phyloP scores from a whole-genome alignment of 2,329 filamentous ascomycete genomes.

The Simplicillium aogashimaense region DNA sequence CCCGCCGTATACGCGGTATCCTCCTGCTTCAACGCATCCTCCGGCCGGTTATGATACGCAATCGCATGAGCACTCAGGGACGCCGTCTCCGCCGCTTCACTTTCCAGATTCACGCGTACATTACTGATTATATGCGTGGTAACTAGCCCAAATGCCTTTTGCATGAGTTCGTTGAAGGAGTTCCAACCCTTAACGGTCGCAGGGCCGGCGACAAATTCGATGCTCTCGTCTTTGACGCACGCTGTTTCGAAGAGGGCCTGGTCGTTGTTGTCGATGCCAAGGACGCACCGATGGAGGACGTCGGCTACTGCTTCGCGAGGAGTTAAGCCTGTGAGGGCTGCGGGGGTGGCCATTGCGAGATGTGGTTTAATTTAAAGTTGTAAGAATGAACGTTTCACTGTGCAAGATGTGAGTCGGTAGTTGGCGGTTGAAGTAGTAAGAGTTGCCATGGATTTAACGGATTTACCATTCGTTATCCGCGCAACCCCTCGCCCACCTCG shows the following conservation, averaged over 20 bases:
- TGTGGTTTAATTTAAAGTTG: too few relatives aligned
- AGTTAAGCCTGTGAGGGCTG: not conserved
- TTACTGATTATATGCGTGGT: slow-evolving; percentile 21
- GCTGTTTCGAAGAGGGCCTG: slow-evolving; percentile 1
- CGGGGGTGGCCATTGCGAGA: too few relatives aligned
- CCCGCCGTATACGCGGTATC: slow-evolving; percentile 14
- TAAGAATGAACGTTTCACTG: too few relatives aligned
- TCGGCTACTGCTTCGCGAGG: slow-evolving; percentile 4
- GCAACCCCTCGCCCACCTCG: too few relatives aligned
- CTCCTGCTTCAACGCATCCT: slow-evolving; percentile 14
- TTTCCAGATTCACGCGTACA: slow-evolving; percentile 15
- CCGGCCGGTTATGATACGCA: slow-evolving; percentile 17
- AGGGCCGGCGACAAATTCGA: too few relatives aligned
- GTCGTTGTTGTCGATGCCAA: slow-evolving; percentile 4
- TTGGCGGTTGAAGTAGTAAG: too few relatives aligned
- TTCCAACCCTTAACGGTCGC: too few relatives aligned
- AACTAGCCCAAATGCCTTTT: slow-evolving; percentile 5
- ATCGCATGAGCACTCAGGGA: slow-evolving; percentile 13
- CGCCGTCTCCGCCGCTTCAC: slow-evolving; percentile 14
- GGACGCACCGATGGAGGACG: slow-evolving; percentile 3
- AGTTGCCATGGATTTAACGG: too few relatives aligned
- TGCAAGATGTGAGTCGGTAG: too few relatives aligned
- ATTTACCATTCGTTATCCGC: too few relatives aligned
- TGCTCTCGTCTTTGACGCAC: slow-evolving; percentile 1
- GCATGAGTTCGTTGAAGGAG: too few relatives aligned